Conservation (phyloP, 345 rosid genomes). For the Gossypium thurberi region DNA sequence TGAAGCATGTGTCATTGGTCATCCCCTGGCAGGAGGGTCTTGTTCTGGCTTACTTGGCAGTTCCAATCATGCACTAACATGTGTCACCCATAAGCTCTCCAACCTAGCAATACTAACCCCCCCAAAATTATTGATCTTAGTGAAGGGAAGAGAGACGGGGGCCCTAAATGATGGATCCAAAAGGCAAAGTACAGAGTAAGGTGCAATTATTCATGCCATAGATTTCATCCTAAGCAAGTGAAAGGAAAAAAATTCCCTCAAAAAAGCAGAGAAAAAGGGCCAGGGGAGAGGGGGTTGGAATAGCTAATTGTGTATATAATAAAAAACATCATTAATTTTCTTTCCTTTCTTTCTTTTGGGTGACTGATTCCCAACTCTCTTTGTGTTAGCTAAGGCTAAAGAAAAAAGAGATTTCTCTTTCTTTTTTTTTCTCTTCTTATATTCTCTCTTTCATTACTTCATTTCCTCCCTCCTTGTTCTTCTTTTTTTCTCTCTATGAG, state of each 20-base stretch:
- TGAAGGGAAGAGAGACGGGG: conserved; percentile 27
- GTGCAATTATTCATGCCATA: conserved; percentile 84
- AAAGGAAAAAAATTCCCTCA: conserved; percentile 16
- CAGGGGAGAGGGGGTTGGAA: background rate
- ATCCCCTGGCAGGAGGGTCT: conserved; percentile 9
- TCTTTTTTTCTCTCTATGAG: conserved; percentile 16
- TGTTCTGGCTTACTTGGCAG: conserved; percentile 29
- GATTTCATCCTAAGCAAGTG: conserved; percentile 45
- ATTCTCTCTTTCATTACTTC: conserved; percentile 1
- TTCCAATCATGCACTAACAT: conserved; percentile 44
- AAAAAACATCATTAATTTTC: conserved; percentile 8
- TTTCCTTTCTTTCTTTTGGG: conserved; percentile 8
- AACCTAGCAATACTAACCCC: conserved; percentile 20
- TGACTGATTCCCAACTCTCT: conserved; percentile 26
- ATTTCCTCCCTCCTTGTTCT: conserved; percentile 12
- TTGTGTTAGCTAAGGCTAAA: conserved; percentile 14
- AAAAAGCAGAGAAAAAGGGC: conserved; percentile 10
- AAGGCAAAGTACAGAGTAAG: conserved; percentile 58
- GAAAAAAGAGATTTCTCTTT: conserved; percentile 15
- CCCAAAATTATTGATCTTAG: conserved; percentile 33
- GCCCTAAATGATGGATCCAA: conserved; percentile 63
- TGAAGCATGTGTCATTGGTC: background rate
- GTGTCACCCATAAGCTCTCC: conserved; percentile 26
- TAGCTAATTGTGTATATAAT: background rate
- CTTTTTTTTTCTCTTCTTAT: background rate